Conservation (phyloP, 1,284 basidiomycete species). For the Ustilago vetiveriae region DNA sequence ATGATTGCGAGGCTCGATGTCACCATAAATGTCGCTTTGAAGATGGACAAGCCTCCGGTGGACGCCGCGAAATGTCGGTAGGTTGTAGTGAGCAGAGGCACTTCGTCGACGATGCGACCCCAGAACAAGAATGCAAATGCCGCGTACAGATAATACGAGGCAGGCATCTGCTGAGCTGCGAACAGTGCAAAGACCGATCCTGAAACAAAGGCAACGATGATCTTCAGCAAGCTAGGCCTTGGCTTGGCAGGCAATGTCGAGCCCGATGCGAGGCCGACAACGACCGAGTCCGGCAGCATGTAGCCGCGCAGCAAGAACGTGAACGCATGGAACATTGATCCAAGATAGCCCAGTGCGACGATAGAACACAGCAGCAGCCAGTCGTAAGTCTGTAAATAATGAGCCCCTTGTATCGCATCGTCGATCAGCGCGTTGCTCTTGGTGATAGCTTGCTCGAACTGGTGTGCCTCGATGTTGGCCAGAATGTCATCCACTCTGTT, state of each 20-base stretch:
- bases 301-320: conserved; percentile 58
- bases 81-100: conserved; percentile 25
- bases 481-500: conserved; percentile 65
- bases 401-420: conserved; percentile 74
- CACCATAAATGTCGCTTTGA: conserved; percentile 2
- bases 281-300: conserved; percentile 27
- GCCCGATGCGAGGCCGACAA: background rate
- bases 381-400: conserved; percentile 87
- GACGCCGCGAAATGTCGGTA: conserved; percentile 1
- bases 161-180: conserved; percentile 74
- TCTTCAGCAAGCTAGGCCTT: conserved; percentile 14
- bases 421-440: conserved; percentile 73
- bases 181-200: conserved; percentile 70
- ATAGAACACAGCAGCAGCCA: conserved; percentile 77
- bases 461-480: conserved; percentile 56
- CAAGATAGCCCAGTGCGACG: conserved; percentile 78
- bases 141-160: conserved; percentile 81
- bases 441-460: conserved; percentile 72
- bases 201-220: conserved; percentile 21
- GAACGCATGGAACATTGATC: conserved; percentile 73
- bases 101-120: conserved; percentile 51
- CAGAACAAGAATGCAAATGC: conserved; percentile 80
- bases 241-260: background rate
- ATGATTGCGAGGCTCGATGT: conserved; percentile 30
- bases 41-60: background rate